Evolutionary conservation across 306 rosid species (phyloP), one percentile per base, ranked within the genome.

Genomic region (Glycine tomentella): DNA sequence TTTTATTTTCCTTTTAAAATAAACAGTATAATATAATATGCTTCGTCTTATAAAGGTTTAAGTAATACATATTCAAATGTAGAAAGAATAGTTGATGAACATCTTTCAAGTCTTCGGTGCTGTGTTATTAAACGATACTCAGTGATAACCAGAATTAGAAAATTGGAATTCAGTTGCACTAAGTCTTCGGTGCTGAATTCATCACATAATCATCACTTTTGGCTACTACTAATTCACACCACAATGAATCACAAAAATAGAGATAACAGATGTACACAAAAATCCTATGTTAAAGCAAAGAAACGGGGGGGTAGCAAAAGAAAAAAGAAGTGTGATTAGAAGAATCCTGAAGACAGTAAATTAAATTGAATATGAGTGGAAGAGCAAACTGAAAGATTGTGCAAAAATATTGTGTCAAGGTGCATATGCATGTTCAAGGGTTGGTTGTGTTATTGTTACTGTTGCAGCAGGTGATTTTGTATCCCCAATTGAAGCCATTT

Each of bases 401-500:
- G 87, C 87, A 85, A 82, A 87, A 81, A 78, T 66, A 65, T 17
- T 15, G 75, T 53, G 75, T 90, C 87, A 96, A 20, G 97, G 97
- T 48, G 90, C 99, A 62, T 93, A 90, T 87, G 90, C 99, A 33
- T 88, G 93, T 88, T 96, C 99, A 3, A 93, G 95, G 33, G 88
- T 81, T 3, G 99, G 99, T 76, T 93, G 98, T 31, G 99, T 96
- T 78, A 97, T 80, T 10, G 98, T 96, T 69, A 84, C 96, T 0
- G 84, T 81, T 61, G 99, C 99, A 16, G 97, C 85, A 7, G 99
- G 99, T 14, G 99, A 98, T 84, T 80, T 96, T 12, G 97, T 90
- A 36, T 81, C 85, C 69, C 98, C 99, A 17, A 93, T 63, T 8
- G 88, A 78, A 49, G 98, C 89, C 98, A 93, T 93, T 52, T 87